Conservation (phyloP, 192 early-diverging fungal genomes). For the Podila epigama region DNA sequence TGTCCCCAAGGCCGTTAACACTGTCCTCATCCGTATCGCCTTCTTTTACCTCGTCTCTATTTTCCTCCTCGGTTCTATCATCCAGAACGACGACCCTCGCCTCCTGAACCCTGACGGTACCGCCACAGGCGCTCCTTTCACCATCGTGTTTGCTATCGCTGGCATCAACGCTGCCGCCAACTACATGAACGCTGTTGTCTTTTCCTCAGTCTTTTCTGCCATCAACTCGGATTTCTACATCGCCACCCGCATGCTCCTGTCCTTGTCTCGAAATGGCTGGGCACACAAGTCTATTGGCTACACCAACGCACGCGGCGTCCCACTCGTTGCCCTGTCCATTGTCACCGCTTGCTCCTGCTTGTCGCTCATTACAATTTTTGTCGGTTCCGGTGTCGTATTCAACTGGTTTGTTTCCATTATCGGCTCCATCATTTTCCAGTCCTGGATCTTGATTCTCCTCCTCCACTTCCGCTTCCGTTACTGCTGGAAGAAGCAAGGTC, state of each 20-base stretch:
- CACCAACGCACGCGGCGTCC: slow-evolving; percentile 67
- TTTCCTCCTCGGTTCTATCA: slow-evolving; percentile 67
- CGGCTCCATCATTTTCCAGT: slow-evolving; percentile 75
- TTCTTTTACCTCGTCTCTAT: slow-evolving; percentile 69
- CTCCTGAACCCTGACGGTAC: slow-evolving; percentile 57
- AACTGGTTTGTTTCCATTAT: slow-evolving; percentile 64
- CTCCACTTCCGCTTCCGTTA: slow-evolving; percentile 83
- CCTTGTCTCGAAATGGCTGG: slow-evolving; percentile 74
- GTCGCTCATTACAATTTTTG: slow-evolving; percentile 64
- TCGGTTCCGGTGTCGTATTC: slow-evolving; percentile 72
- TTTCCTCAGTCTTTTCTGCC: slow-evolving; percentile 70
- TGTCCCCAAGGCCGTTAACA: slow-evolving; percentile 69
- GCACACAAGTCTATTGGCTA: slow-evolving; percentile 68
- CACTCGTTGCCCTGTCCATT: slow-evolving; percentile 59
- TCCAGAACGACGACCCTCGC: slow-evolving; percentile 59
- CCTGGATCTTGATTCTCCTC: slow-evolving; percentile 81
- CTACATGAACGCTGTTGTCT: slow-evolving; percentile 71
- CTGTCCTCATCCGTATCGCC: slow-evolving; percentile 73
- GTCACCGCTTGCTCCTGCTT: slow-evolving; percentile 67
- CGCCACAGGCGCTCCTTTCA: slow-evolving; percentile 67
- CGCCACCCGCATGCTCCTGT: slow-evolving; percentile 75
- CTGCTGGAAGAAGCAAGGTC: slow-evolving; percentile 72
- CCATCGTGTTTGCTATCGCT: slow-evolving; percentile 65
- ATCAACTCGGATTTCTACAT: slow-evolving; percentile 87
- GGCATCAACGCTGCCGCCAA: slow-evolving; percentile 66